phyloP scores from a whole-genome alignment of 345 rosid species.

The Citrus glauca region DNA sequence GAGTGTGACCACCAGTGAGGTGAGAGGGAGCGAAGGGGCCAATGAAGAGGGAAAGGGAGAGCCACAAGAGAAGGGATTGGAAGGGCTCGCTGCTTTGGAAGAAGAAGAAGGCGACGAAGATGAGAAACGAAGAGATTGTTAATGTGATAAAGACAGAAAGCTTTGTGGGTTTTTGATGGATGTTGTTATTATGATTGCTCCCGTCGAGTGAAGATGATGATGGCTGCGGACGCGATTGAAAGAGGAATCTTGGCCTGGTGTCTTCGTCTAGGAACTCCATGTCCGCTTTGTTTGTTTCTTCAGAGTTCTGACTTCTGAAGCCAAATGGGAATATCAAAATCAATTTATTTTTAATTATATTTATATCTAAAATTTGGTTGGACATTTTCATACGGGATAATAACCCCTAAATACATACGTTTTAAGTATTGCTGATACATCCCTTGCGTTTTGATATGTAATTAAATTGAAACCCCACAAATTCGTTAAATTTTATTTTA shows the following conservation, averaged over 20 bases:
- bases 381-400: no score
- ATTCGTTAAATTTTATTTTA: no score
- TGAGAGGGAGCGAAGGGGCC: slow-evolving; percentile 72
- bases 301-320: slow-evolving; percentile 8
- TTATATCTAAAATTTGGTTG: no score
- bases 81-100: slow-evolving; percentile 60
- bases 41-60: slow-evolving; percentile 57
- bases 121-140: slow-evolving; percentile 32
- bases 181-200: background rate
- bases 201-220: slow-evolving; percentile 22
- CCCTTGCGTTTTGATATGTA: no score
- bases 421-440: no score
- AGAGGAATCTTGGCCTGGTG: slow-evolving; percentile 65
- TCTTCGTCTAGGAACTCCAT: slow-evolving; percentile 97
- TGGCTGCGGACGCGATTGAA: slow-evolving; percentile 55
- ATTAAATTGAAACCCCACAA: no score
- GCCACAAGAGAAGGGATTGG: slow-evolving; percentile 65
- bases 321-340: background rate
- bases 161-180: slow-evolving; percentile 25
- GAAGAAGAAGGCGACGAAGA: slow-evolving; percentile 54
- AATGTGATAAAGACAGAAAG: slow-evolving; percentile 30
- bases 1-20: slow-evolving; percentile 70
- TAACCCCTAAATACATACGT: no score
- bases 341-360: no score
- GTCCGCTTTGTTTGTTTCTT: background rate